Conservation (phyloP, 2,329 filamentous ascomycete species). For the Periconia macrospinosa region DNA sequence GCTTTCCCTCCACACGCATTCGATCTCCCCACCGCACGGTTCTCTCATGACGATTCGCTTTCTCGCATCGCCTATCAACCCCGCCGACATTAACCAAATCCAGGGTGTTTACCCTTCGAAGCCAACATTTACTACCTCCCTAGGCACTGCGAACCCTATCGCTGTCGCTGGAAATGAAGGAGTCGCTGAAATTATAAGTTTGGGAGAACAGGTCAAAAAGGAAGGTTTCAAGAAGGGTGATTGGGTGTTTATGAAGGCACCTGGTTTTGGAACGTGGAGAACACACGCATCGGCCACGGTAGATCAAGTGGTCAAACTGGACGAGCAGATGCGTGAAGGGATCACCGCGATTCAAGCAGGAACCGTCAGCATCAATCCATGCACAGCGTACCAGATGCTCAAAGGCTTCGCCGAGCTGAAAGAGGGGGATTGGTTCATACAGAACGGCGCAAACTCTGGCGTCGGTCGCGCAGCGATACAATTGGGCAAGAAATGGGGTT, state of each 20-base stretch:
- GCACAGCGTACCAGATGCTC: slow-evolving; percentile 92
- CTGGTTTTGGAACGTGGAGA: slow-evolving; percentile 90
- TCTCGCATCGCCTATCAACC: slow-evolving; percentile 91
- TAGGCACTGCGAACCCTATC: slow-evolving; percentile 76
- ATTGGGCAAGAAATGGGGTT: slow-evolving; percentile 80
- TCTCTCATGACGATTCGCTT: slow-evolving; percentile 77
- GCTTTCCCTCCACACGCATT: slow-evolving; percentile 70
- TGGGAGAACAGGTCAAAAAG: slow-evolving; percentile 61
- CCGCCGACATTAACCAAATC: slow-evolving; percentile 96
- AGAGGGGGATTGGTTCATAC: slow-evolving; percentile 90
- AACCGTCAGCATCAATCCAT: slow-evolving; percentile 89
- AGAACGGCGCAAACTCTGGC: slow-evolving; percentile 94
- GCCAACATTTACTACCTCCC: slow-evolving; percentile 71
- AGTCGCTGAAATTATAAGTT: slow-evolving; percentile 82
- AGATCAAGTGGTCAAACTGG: slow-evolving; percentile 67
- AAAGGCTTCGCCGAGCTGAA: slow-evolving; percentile 70
- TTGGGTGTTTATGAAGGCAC: slow-evolving; percentile 87
- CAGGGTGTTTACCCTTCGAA: slow-evolving; percentile 94
- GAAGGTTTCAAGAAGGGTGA: slow-evolving; percentile 71
- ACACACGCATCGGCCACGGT: slow-evolving; percentile 76
- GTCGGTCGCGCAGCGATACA: slow-evolving; percentile 93
- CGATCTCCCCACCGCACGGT: slow-evolving; percentile 74
- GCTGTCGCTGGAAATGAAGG: slow-evolving; percentile 89
- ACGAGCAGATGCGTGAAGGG: slow-evolving; percentile 68
- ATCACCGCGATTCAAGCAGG: slow-evolving; percentile 78